A percentile compares a stretch with the other conserved stretches of the same genome.
These are phyloP conservation scores for Cubamyces lactineus DNA, from an alignment of 768 basidiomycete genomes.

Conservation along the genomic window DNA sequence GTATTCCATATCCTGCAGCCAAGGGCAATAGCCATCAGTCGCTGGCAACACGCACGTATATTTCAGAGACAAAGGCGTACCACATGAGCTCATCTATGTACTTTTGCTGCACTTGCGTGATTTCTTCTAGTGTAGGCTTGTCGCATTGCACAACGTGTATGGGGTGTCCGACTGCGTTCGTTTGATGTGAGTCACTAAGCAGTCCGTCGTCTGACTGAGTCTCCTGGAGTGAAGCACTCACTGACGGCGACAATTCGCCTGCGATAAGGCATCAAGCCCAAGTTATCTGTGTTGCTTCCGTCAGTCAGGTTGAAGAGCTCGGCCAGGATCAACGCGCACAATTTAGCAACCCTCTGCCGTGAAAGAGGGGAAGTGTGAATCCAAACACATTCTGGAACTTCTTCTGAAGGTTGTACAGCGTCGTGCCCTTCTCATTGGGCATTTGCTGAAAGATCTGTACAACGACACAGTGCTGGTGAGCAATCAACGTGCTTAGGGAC, in stretches of 20 bases:
- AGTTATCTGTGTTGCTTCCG: conserved; percentile 64
- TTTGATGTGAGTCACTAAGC: neutral
- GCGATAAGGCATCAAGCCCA: conserved; percentile 95
- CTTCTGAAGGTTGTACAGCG: conserved; percentile 83
- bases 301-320: neutral
- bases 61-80: too few species aligned
- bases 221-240: conserved; percentile 50
- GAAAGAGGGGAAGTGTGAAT: conserved; percentile 97
- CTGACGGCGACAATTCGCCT: conserved; percentile 95
- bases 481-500: too few species aligned
- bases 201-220: neutral
- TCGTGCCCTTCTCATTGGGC: conserved; percentile 93
- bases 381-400: conserved; percentile 92
- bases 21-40: neutral
- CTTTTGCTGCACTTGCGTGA: conserved; percentile 74
- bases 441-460: conserved; percentile 95
- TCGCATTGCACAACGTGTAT: conserved; percentile 78
- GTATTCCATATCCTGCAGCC: conserved; percentile 86
- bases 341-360: conserved; percentile 92
- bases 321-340: conserved; percentile 51
- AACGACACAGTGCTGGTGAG: neutral
- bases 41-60: neutral
- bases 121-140: conserved; percentile 80
- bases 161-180: conserved; percentile 77
- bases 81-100: conserved; percentile 94